Evolutionary conservation across 352 stramenopile species (phyloP).

Genomic region (Globisporangium carolinianum): DNA sequence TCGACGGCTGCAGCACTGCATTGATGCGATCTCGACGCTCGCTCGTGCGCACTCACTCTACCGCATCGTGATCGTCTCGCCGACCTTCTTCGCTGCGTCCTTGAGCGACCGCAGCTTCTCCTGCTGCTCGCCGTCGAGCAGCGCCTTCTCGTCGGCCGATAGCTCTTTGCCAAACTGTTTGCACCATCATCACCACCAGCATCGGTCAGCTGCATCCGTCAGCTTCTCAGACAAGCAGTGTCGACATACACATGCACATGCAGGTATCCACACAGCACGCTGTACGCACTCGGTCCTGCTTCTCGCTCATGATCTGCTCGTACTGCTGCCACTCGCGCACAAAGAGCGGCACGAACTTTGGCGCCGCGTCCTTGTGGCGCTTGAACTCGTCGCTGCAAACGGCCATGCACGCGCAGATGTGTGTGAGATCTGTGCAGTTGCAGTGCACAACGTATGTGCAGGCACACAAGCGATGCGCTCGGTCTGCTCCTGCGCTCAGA

Average conservation of each 20-base stretch:
- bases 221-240: background rate
- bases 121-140: slow-evolving; percentile 64
- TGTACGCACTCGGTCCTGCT: slow-evolving; percentile 36
- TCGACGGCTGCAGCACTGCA: too few species aligned
- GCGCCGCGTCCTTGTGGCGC: slow-evolving; percentile 66
- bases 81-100: slow-evolving; percentile 61
- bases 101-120: slow-evolving; percentile 63
- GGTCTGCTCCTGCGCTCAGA: too few species aligned
- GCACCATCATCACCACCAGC: too few species aligned
- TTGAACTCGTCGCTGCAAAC: slow-evolving; percentile 69
- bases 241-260: background rate
- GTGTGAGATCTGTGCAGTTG: background rate
- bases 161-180: slow-evolving; percentile 62
- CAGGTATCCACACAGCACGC: too few species aligned
- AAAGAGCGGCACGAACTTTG: slow-evolving; percentile 75
- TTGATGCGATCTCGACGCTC: too few species aligned
- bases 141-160: slow-evolving; percentile 39
- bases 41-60: slow-evolving; percentile 8
- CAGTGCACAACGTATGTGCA: background rate
- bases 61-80: slow-evolving; percentile 36
- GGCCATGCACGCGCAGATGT: too few species aligned
- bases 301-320: slow-evolving; percentile 35
- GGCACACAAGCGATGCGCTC: background rate
- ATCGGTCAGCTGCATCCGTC: too few species aligned
- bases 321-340: slow-evolving; percentile 78